A percentile compares a stretch with the other conserved stretches of the same genome.
Conservation (phyloP, 805 yeast genomes). For the Saturnispora saitoi region DNA sequence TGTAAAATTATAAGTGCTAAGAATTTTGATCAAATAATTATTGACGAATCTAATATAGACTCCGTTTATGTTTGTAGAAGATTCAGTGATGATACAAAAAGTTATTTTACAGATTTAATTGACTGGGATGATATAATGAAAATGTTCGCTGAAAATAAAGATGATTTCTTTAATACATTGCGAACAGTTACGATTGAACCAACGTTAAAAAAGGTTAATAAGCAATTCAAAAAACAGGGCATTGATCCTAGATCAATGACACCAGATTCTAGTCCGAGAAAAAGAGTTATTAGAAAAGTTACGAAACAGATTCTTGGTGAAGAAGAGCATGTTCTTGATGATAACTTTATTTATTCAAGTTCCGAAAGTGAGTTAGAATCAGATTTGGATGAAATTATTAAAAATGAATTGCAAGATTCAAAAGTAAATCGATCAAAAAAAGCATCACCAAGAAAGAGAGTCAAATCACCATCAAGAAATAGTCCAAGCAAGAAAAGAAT, state of each 20-base stretch:
- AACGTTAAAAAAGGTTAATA: constrained; percentile 14
- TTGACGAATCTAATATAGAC: constrained; percentile 30
- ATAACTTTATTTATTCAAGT: constrained; percentile 9
- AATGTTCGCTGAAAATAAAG: constrained; percentile 21
- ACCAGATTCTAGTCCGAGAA: not conserved
- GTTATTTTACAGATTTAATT: constrained; percentile 28
- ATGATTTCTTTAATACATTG: constrained; percentile 27
- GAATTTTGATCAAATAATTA: constrained; percentile 28
- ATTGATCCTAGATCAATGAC: constrained; percentile 12
- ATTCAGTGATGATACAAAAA: constrained; percentile 33
- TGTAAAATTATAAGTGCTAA: constrained; percentile 36
- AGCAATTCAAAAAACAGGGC: constrained; percentile 8
- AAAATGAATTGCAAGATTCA: constrained; percentile 1
- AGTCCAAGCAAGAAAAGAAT: not conserved
- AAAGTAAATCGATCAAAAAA: not conserved
- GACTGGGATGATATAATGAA: constrained; percentile 32
- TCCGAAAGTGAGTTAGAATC: constrained; percentile 9
- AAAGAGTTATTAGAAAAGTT: constrained; percentile 1
- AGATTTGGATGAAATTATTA: constrained; percentile 8
- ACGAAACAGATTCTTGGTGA: constrained; percentile 6
- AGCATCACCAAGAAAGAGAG: not conserved
- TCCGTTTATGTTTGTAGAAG: constrained; percentile 33
- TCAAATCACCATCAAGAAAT: not conserved
- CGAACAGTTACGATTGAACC: constrained; percentile 26
- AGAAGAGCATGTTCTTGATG: constrained; percentile 12